Evolutionary conservation across 768 basidiomycete species (phyloP), one percentile per base, ranked within the genome.

Genomic region (Holtermannia corniformis): DNA sequence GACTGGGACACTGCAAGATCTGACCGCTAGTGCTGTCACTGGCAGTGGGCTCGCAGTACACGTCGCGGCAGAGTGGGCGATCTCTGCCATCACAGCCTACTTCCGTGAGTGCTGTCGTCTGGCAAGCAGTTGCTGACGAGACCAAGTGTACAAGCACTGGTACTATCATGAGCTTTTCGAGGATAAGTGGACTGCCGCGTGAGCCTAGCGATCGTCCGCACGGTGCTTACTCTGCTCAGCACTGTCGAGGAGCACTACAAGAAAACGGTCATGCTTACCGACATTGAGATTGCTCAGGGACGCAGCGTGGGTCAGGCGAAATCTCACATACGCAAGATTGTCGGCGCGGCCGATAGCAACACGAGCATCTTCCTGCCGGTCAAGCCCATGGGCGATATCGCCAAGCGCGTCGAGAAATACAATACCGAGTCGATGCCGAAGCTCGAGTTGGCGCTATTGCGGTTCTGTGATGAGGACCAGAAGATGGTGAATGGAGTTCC

Each of bases 21-120:
- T 64, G 65, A 92, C 91, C n/a, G 86, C 92, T 57, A 85, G 87
- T 16, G 82, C 90, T 67, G 81, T 95, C 28, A 63, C 72, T 28
- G 85, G 86, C 12, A 75, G 79, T 62, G 75, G 78, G 56, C 80
- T 92, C 50, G 89, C 84, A 71, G 86, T 81, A 1, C 93, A 96
- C 71, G 85, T 96, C 60, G 83, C 77, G 5, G 79, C 82, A 54
- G 82, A 85, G n/a, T 95, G 95, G 70, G 63, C 84, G 55, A 82
- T 93, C 72, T 86, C 84, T 47, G 21, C 52, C 23, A 25, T 65
- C 21, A 57, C 61, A 1, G 46, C 55, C 3, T 44, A 59, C 0
- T 65, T 63, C 26, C 61, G 65, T 64, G 43, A 54, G 63, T 57
- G 32, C 22, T 21, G 26, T 48, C 16, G 16, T 37, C 16, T 7